Evolutionary conservation across 208 protist species (phyloP), one percentile per base, ranked within the genome.

Genomic region (Acanthamoeba triangularis): DNA sequence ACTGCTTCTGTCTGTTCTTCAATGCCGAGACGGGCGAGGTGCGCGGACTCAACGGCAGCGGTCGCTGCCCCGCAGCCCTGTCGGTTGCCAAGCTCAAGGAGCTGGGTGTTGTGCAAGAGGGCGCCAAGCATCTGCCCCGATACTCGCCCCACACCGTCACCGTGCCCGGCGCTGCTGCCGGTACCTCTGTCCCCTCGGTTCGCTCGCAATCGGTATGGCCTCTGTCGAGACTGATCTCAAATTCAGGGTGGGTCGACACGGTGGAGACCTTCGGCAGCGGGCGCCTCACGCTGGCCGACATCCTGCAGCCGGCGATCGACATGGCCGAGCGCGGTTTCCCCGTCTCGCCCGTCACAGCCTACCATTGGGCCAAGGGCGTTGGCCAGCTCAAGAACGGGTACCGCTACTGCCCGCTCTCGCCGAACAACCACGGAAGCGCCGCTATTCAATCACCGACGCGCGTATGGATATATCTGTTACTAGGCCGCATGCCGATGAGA

Each of bases 1-100:
- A 98, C 67, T 82, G 49, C 28, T 98, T 98, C 90, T 88, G 78
- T 8, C 90, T 98, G 10, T 97, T 95, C 90, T 98, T 87, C 63
- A 78, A 97, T 80, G 85, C 65, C 2, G 91, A 76, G 18, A 96
- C 54, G 0, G 74, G 95, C 28, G 90, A 61, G 18, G 96, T 98
- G 23, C 54, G 13, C 28, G 97, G 91, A 23, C 92, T 98, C 28
- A 98, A 98, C 80, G 97, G 97, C 14, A 96, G 56, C 52, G 97
- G 97, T 8, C 90, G 97, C 52, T 74, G 95, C 47, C 96, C 97
- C 1, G 67, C 65, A 11, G 85, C 74, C 2, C 76, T 97, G 11
- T 95, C 94, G 30, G 65, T 97, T 3, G 91, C 97, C 33, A 59
- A 84, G 49, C 30, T 72, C 49, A 91, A 90, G 76, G 78, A 95